Evolutionary conservation across 78 protist genomes (phyloP).

Genomic region (Pigoraptor vietnamica): DNA sequence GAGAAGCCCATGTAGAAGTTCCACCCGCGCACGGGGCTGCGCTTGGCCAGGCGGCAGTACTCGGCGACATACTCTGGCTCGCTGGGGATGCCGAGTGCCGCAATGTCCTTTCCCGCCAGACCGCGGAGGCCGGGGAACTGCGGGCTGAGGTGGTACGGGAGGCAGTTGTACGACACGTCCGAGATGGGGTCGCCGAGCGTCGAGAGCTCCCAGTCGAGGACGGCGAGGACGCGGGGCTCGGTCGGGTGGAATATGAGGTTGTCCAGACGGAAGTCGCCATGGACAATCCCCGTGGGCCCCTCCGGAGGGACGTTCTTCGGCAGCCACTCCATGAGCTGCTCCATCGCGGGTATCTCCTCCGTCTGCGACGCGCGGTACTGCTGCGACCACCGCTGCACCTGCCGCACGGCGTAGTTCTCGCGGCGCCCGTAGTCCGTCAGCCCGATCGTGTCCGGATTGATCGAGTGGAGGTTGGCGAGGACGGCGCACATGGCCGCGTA

Average conservation of each 20-base stretch:
- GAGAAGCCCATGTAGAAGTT: constrained; percentile 26
- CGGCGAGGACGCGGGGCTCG: constrained; percentile 45
- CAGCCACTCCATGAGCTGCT: not conserved
- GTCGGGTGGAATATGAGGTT: constrained; percentile 64
- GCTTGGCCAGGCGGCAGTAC: not conserved
- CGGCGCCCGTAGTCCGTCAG: not conserved
- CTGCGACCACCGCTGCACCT: not conserved
- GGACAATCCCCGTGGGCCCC: not conserved
- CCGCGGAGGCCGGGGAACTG: not conserved
- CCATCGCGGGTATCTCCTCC: not conserved
- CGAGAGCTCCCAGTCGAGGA: constrained; percentile 79
- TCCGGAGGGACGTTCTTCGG: not conserved
- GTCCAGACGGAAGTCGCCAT: constrained; percentile 27
- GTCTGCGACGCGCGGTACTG: not conserved
- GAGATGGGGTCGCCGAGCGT: constrained; percentile 64
- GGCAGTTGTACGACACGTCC: constrained; percentile 46
- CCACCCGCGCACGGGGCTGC: not conserved
- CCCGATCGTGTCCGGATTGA: not conserved
- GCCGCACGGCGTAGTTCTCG: not conserved
- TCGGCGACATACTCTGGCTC: not conserved
- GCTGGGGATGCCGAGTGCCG: not conserved
- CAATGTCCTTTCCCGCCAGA: not conserved
- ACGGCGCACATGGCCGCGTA: not conserved
- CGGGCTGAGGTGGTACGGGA: constrained; percentile 22
- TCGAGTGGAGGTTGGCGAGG: not conserved